phyloP scores from a whole-genome alignment of 306 rosid genomes.

The Corylus heterophylla region DNA sequence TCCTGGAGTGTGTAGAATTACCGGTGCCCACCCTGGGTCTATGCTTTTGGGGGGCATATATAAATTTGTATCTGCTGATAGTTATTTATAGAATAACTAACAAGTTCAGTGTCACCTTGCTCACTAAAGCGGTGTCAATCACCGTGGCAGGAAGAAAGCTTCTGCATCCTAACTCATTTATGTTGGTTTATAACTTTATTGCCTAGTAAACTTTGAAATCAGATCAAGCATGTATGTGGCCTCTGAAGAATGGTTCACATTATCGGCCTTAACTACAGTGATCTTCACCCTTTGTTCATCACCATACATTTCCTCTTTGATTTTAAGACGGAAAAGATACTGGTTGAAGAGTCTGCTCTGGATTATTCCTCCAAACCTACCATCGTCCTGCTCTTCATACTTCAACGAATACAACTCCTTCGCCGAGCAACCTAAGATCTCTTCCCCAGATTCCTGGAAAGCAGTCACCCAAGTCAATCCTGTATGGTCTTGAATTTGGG shows the following conservation, averaged over 20 bases:
- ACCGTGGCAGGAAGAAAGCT: slow-evolving; percentile 1
- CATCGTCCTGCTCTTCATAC: slow-evolving; percentile 70
- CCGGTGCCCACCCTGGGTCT: background rate
- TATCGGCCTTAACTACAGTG: slow-evolving; percentile 84
- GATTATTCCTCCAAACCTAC: slow-evolving; percentile 62
- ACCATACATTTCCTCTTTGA: slow-evolving; percentile 81
- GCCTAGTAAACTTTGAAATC: slow-evolving; percentile 54
- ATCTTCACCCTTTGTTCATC: slow-evolving; percentile 91
- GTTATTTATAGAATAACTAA: slow-evolving; percentile 3
- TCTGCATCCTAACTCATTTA: background rate
- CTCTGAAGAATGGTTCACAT: slow-evolving; percentile 68
- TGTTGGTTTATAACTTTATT: slow-evolving; percentile 15
- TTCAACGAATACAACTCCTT: slow-evolving; percentile 76
- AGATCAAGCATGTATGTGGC: slow-evolving; percentile 66
- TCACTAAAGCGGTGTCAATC: slow-evolving; percentile 8
- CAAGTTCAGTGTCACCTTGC: slow-evolving; percentile 19
- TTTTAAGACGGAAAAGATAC: slow-evolving; percentile 73
- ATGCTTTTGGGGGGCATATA: slow-evolving; percentile 2
- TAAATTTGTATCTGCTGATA: slow-evolving; percentile 5
- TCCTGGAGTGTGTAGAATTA: slow-evolving; percentile 7
- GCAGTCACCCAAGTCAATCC: slow-evolving; percentile 98
- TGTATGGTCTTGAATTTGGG: slow-evolving; percentile 81
- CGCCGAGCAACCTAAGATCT: slow-evolving; percentile 77
- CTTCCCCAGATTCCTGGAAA: slow-evolving; percentile 93
- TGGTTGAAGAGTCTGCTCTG: slow-evolving; percentile 63